Evolutionary conservation across 805 yeast genomes (phyloP).

Genomic region (Myxozyma melibiosi): DNA sequence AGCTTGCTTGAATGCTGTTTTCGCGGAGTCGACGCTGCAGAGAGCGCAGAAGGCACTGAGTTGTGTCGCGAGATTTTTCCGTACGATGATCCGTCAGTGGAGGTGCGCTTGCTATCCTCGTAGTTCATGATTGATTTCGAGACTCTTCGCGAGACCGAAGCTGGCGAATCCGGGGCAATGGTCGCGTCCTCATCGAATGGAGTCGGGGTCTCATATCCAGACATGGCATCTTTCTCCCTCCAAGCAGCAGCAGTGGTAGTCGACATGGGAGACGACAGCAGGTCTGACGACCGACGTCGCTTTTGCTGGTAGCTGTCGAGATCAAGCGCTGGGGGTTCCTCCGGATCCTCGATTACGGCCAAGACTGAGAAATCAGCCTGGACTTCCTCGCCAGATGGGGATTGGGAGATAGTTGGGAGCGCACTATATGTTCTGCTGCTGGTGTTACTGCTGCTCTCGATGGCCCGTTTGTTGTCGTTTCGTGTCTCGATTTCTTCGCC

Average conservation of each 20-base stretch:
- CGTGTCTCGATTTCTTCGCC: constrained; percentile 20
- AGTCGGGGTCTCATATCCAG: constrained; percentile 11
- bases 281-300: background rate
- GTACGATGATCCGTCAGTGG: background rate
- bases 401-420: constrained; percentile 1
- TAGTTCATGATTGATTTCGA: constrained; percentile 18
- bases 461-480: background rate
- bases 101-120: constrained; percentile 7
- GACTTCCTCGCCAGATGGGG: background rate
- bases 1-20: constrained; percentile 1
- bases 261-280: background rate
- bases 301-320: background rate
- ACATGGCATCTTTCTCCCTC: background rate
- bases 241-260: background rate
- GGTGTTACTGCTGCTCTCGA: background rate
- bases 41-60: constrained; percentile 3
- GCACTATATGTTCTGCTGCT: background rate
- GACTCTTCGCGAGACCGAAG: constrained; percentile 22
- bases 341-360: constrained; percentile 7
- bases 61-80: constrained; percentile 14
- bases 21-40: background rate
- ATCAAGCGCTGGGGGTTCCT: constrained; percentile 1
- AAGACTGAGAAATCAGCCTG: background rate
- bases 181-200: constrained; percentile 25
- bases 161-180: constrained; percentile 20